phyloP scores from a whole-genome alignment of 1,284 basidiomycete genomes.

The Ustilago lituana region DNA sequence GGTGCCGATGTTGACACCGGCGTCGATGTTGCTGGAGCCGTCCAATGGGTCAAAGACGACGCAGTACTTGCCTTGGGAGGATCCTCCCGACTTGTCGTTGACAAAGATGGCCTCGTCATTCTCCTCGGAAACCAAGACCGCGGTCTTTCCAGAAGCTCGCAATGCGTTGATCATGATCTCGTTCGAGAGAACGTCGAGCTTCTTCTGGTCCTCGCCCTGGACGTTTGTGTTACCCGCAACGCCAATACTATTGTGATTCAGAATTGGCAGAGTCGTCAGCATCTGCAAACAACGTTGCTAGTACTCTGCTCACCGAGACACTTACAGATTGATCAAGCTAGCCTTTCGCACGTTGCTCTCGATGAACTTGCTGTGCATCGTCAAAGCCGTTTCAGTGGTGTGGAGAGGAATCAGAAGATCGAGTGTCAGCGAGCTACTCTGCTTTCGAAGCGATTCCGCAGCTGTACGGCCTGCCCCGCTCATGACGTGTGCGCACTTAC shows the following conservation, averaged over 20 bases:
- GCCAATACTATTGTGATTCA: slow-evolving; percentile 76
- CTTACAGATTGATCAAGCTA: slow-evolving; percentile 93
- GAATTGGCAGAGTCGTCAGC: slow-evolving; percentile 7
- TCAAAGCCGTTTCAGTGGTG: neutral
- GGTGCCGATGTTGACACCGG: slow-evolving; percentile 99
- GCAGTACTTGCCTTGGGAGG: slow-evolving; percentile 73
- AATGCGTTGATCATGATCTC: slow-evolving; percentile 98
- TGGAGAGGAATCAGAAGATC: neutral
- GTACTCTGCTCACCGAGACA: too few relatives aligned
- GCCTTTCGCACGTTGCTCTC: slow-evolving; percentile 97
- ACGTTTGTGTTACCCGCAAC: slow-evolving; percentile 95
- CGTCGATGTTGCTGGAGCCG: slow-evolving; percentile 98
- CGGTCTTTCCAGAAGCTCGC: slow-evolving; percentile 90
- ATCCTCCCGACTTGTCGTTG: slow-evolving; percentile 70
- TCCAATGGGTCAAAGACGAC: slow-evolving; percentile 99
- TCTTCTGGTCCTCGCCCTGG: slow-evolving; percentile 99
- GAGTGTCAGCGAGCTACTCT: neutral
- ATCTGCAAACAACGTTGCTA: too few relatives aligned
- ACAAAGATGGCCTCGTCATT: slow-evolving; percentile 91
- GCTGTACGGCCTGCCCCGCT: too few relatives aligned
- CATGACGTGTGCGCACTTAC: slow-evolving; percentile 24
- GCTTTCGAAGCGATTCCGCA: too few relatives aligned
- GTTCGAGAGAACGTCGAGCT: slow-evolving; percentile 95
- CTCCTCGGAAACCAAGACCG: slow-evolving; percentile 97
- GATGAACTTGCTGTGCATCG: slow-evolving; percentile 77